Evolutionary conservation across 805 yeast species (phyloP), one percentile per base, ranked within the genome.

Genomic region (Yarrowia sp.): DNA sequence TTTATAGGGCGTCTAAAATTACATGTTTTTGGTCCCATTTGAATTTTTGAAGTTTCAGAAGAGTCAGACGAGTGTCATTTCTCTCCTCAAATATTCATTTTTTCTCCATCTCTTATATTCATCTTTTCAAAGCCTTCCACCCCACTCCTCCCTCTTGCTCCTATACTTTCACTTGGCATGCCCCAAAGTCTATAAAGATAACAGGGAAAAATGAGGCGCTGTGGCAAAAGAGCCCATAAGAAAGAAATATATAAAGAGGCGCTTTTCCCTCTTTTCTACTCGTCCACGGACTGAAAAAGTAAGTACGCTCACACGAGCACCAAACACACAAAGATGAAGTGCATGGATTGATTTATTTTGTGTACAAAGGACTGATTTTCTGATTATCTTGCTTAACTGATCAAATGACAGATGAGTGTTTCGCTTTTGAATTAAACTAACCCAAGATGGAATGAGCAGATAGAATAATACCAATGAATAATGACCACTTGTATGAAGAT

Each of bases 321-420:
- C 20, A n/a, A 19, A 8, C 24, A 36, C 30, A 36, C 44, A 38
- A 55, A 55, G 61, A 55, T 55, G 61, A 55, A 55, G 44, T 55
- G 46, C 61, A 55, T 36, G 44, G 43, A 36, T 55, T 55, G 36
- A 39, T 55, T 55, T 39, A 36, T 52, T 52, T 55, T 39, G 61
- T 55, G 61, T 55, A 55, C 61, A 55, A 55, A 55, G 61, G 61
- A 55, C 61, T 55, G 61, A 55, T 13, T 24, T 43, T 55, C 61
- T 55, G 61, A 55, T 30, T 30, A 55, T 55, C 44, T 55, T 55
- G 56, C 61, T 40, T 55, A 24, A 20, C 61, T 55, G 61, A 55
- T 36, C 19, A 5, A 6, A 8, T 17, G 6, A 1, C 14, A 15
- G 9, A n/a, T 17, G 7, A 9, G 3, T 2, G 40, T 15, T 12